Base-by-base conservation (phyloP, 1,284 basidiomycete genomes). In the Moesziomyces globuligerus region DNA sequence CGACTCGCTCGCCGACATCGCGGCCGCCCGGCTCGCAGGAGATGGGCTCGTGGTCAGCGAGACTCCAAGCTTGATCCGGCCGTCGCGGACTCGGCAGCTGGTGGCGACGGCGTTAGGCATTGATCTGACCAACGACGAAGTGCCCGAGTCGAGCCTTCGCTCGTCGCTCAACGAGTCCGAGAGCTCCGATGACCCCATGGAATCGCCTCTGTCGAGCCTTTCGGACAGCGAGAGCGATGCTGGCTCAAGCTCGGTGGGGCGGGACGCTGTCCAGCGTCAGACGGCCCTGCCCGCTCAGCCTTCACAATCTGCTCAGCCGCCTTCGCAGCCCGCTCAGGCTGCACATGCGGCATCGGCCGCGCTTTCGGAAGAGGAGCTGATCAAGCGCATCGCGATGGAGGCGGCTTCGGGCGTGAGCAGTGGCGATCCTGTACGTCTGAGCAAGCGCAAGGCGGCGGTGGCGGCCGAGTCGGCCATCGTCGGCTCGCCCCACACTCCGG, bases 361-460 rank as follows among this genome's bases (percentile, higher is more conserved):
- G 9, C 32, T 62, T 4, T 62, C 58, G 8, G 59, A 67, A 44
- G 55, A 62, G 46, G 53, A 65, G 43, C 44, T 51, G n/a, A 53
- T 62, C 51, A 58, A 57, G 37, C 61, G 43, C 8, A 58, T 61
- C 43, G 54, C 69, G 4, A 15, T 42, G 36, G 51, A 58, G 47
- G 62, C 62, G 18, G 59, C 64, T 9, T 42, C 56, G 2, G 54
- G 62, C 26, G 61, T 58, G 25, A 57, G 43, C 21, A 43, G 23
- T 18, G 60, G 57, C 32, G 58, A 61, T 24, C 50, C 68, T 7
- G 25, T 51, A 23, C 57, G 61, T 15, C 59, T 71, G 10, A 54
- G 62, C 8, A 71, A 71, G 46, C 53, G 69, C 29, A 72, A 67
- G 41, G 69, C 69, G 15, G 69, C 69, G 6, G 64, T 62, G 2